Base-by-base conservation (phyloP, 352 stramenopile genomes). In the Halophytophthora polymorphica region DNA sequence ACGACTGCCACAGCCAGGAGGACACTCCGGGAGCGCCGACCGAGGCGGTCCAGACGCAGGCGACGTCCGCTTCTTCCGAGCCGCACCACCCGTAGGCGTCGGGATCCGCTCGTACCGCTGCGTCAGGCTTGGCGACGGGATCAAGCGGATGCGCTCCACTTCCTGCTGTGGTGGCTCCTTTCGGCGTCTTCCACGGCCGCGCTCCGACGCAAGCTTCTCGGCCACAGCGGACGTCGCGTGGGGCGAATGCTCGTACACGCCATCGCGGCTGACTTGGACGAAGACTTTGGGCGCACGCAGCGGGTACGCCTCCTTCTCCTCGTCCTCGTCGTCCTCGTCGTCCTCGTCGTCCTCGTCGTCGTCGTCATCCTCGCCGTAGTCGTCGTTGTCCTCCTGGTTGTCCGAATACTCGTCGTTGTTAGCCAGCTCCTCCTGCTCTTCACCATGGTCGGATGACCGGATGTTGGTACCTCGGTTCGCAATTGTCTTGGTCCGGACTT, bases 71-170 rank as follows among this genome's bases (percentile, higher is more conserved):
- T 64, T 64, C 33, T 46, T 66, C 6, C 51, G 50, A 2, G 56
- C 13, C 2, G 22, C 25, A 12, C 36, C 50, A 6, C 28, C 57
- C 4, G 52, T 56, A 22, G 71, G 58, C 21, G 69, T 66, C 35
- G 64, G 58, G 2, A 75, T 63, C 33, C 62, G 68, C 45, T 80
- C 66, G 38, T 83, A 78, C 29, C 67, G 64, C 34, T 78, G 71
- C 1, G 69, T 43, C 18, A 86, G 41, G 39, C 61, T 70, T 5
- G 64, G 55, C 2, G 76, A 86, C 18, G 76, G 64, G 0, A 73
- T 59, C 22, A 86, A 58, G 12, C 62, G 67, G 42, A 86, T 74
- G 8, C 71, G 77, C 45, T 86, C 74, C 6, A 81, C 55, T 25
- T 77, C 61, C 15, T 62, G 58, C 22, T 56, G 48, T 2, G 58